Conservation (phyloP, 2,329 filamentous ascomycete species). For the Beauveria pseudobassiana region DNA sequence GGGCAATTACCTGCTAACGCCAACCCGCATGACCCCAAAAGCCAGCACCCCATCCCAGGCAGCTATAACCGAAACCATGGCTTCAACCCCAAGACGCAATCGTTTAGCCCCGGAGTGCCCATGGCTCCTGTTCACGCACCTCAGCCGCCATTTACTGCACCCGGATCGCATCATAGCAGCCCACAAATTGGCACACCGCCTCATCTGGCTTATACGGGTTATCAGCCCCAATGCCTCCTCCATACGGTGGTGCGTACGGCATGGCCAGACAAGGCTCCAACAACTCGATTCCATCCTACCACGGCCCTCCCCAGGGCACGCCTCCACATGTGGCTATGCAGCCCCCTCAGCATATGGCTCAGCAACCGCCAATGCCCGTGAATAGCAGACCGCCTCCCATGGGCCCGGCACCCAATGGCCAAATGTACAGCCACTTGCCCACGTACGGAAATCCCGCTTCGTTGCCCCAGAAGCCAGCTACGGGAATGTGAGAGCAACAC, state of each 20-base stretch:
- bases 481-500: conserved; percentile 34
- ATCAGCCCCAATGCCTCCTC: conserved; percentile 39
- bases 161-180: conserved; percentile 43
- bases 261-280: conserved; percentile 52
- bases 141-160: conserved; percentile 40
- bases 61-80: conserved; percentile 71
- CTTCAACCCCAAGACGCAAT: conserved; percentile 91
- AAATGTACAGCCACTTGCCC: conserved; percentile 45
- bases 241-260: conserved; percentile 42
- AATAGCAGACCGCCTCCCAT: conserved; percentile 32
- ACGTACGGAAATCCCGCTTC: conserved; percentile 54
- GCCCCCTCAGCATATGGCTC: conserved; percentile 35
- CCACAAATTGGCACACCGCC: conserved; percentile 43
- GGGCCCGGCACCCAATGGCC: conserved; percentile 33
- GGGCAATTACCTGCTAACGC: conserved; percentile 67
- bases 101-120: conserved; percentile 65
- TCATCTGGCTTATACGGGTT: conserved; percentile 42
- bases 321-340: conserved; percentile 21
- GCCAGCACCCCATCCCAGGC: conserved; percentile 75
- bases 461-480: conserved; percentile 51
- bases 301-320: conserved; percentile 26
- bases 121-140: conserved; percentile 42
- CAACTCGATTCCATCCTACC: conserved; percentile 45
- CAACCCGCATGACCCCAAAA: conserved; percentile 63
- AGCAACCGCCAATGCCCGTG: conserved; percentile 31